Conservation (phyloP, 805 yeast genomes). For the Kodamaea fukazawae region DNA sequence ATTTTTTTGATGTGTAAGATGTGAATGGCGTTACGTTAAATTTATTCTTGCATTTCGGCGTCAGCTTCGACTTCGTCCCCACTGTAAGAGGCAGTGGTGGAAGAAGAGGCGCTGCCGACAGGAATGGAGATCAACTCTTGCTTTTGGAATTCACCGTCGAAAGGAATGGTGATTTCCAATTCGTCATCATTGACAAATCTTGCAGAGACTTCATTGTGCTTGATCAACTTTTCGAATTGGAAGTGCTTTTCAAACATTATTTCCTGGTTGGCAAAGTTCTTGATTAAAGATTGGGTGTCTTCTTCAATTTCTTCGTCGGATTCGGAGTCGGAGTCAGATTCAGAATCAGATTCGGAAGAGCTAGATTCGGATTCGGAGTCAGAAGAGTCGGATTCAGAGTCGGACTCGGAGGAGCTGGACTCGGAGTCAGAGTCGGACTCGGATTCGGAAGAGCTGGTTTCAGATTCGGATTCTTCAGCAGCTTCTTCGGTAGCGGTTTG, state of each 20-base stretch:
- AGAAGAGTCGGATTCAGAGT: conserved; percentile 13
- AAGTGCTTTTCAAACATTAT: conserved; percentile 43
- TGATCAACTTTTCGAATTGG: conserved; percentile 39
- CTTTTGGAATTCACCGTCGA: conserved; percentile 17
- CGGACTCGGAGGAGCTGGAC: conserved; percentile 16
- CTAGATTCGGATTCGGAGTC: conserved; percentile 14
- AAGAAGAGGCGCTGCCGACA: conserved; percentile 19
- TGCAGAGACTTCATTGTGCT: conserved; percentile 37
- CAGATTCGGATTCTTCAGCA: conserved; percentile 12
- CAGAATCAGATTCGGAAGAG: conserved; percentile 17
- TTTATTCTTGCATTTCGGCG: conserved; percentile 11
- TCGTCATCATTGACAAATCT: conserved; percentile 37
- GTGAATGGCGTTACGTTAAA: not conserved
- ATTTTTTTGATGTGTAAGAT: not conserved
- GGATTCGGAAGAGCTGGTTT: conserved; percentile 13
- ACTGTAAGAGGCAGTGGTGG: conserved; percentile 25
- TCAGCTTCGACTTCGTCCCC: conserved; percentile 10
- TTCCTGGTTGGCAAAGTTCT: conserved; percentile 39
- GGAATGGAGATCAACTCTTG: conserved; percentile 12
- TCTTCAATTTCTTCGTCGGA: conserved; percentile 40
- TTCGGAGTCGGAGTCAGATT: conserved; percentile 10
- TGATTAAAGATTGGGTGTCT: conserved; percentile 37
- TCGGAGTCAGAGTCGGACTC: conserved; percentile 18
- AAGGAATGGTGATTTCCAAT: conserved; percentile 42
- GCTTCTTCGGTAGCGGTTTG: conserved; percentile 18